phyloP scores from a whole-genome alignment of 2,329 filamentous ascomycete species.

The Neoarthrinium moseri region DNA sequence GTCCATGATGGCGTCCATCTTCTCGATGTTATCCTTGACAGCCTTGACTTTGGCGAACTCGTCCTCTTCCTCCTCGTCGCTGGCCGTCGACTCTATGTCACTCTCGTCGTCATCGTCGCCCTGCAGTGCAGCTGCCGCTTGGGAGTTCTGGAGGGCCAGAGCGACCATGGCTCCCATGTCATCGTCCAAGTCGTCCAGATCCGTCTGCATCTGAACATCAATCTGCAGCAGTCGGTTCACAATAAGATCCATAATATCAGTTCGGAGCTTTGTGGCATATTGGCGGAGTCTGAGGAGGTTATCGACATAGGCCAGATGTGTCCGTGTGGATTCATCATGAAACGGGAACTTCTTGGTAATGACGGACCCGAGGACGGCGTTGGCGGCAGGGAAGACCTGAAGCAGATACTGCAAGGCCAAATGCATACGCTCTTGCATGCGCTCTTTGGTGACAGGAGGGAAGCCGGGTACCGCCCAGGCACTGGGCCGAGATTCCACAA shows the following conservation, averaged over 20 bases:
- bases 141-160: slow-evolving; percentile 43
- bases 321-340: slow-evolving; percentile 70
- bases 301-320: slow-evolving; percentile 84
- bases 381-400: slow-evolving; percentile 77
- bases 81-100: slow-evolving; percentile 69
- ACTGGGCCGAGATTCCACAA: slow-evolving; percentile 53
- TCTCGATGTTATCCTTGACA: slow-evolving; percentile 79
- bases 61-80: slow-evolving; percentile 67
- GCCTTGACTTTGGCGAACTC: slow-evolving; percentile 65
- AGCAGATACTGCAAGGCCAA: slow-evolving; percentile 73
- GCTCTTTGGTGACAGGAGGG: slow-evolving; percentile 59
- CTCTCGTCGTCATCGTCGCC: slow-evolving; percentile 55
- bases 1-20: slow-evolving; percentile 88
- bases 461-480: slow-evolving; percentile 50
- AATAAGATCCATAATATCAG: slow-evolving; percentile 79
- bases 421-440: slow-evolving; percentile 74
- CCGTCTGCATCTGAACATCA: slow-evolving; percentile 91
- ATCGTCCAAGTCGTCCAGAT: slow-evolving; percentile 90
- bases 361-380: slow-evolving; percentile 65
- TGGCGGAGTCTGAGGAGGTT: slow-evolving; percentile 77
- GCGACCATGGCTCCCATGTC: slow-evolving; percentile 76
- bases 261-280: slow-evolving; percentile 75
- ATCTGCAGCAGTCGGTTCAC: slow-evolving; percentile 88
- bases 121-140: slow-evolving; percentile 46
- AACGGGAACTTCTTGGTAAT: slow-evolving; percentile 72